These are phyloP conservation scores for Millerago galiae DNA, from an alignment of 805 yeast species.

Conservation along the genomic window DNA sequence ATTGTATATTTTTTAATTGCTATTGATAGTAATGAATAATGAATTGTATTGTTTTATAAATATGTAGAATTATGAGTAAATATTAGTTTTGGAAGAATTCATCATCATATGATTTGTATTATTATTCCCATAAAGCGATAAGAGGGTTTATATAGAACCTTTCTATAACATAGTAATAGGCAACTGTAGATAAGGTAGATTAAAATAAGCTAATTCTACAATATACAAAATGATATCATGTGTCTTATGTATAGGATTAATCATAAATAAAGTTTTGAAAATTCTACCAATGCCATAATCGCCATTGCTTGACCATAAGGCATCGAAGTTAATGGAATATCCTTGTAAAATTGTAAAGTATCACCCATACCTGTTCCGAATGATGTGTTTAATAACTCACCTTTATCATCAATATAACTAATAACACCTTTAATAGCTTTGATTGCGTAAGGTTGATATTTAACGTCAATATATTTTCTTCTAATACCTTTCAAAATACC, in stretches of 20 bases:
- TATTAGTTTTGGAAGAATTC: no score
- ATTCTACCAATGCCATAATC: slow-evolving; percentile 11
- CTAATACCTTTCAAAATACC: slow-evolving; percentile 11
- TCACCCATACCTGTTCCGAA: slow-evolving; percentile 14
- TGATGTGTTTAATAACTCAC: slow-evolving; percentile 10
- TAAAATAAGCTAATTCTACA: no score
- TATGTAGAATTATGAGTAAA: no score
- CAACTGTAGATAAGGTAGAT: no score
- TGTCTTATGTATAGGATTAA: neutral
- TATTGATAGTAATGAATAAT: neutral
- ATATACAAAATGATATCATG: neutral
- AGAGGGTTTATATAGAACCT: no score
- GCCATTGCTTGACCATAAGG: slow-evolving; percentile 14
- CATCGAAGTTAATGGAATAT: slow-evolving; percentile 12
- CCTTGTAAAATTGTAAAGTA: slow-evolving; percentile 9
- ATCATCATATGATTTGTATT: no score
- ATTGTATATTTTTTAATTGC: neutral
- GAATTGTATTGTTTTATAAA: neutral
- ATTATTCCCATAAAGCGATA: no score
- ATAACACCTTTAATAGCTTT: slow-evolving; percentile 11
- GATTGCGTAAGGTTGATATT: slow-evolving; percentile 7
- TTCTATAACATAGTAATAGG: no score
- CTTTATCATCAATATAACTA: slow-evolving; percentile 9
- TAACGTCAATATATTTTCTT: slow-evolving; percentile 4
- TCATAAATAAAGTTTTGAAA: slow-evolving; percentile 8